Evolutionary conservation across 1,284 basidiomycete species (phyloP), one percentile per base, ranked within the genome.

Genomic region (Moniliella sp.): DNA sequence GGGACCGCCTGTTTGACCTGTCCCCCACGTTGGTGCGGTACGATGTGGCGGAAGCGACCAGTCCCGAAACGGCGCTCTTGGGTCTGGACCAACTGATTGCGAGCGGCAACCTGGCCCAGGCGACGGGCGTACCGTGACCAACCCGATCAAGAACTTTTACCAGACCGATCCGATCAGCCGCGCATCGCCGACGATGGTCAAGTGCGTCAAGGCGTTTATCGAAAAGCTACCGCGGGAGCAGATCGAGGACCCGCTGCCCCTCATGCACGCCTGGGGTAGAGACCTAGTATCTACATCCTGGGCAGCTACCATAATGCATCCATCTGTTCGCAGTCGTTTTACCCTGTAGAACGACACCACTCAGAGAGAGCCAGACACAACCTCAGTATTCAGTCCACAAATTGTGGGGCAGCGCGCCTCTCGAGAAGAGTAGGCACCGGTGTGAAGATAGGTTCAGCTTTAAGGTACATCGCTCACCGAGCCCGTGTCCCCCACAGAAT

Each of bases 1-100:
- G 86, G 30, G 83, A 94, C 61, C 74, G 91, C 40, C 75, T 97
- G 73, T 94, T 86, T 81, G 86, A 93, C 61, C 75, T 97, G 46
- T 82, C 81, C 23, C 91, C 91, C 1, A 71, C 80, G 1, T 67
- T 94, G 16, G 75, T 93, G 23, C 71, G 82, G 46, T 86, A 88
- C 62, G 83, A 91, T 53, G 66, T 69, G 28, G 68, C 74, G n/a
- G 88, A 94, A 64, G 66, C 65, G 18, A 79, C 78, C 2, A 79
- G 78, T 1, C 30, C 30, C n/a, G 34, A 17, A 19, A 28, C 23
- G 21, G 28, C 21, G 8, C 25, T 31, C 21, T 18, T 28, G 9
- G 21, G 17, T 18, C 31, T 26, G 19, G 30, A 14, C 15, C 13
- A 15, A 9, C 12, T 18, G 14, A 18, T n/a, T 5, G 15, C 23